Base-by-base conservation (phyloP, 352 stramenopile species). In the Phytophthora meadii region DNA sequence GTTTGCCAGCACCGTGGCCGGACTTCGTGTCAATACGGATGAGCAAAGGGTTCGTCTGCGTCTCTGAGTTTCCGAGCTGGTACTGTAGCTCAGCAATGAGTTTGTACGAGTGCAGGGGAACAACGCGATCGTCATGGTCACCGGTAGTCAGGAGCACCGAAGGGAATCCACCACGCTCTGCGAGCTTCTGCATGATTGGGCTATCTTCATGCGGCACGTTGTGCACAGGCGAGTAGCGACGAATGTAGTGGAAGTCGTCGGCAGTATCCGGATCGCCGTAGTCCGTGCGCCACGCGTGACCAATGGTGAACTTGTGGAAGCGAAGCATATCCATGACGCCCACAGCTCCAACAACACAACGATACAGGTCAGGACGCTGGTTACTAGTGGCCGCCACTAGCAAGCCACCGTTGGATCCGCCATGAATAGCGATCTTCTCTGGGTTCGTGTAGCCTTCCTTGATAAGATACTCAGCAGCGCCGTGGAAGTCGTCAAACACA, bases 261-360 rank as follows among this genome's bases (percentile, higher is more conserved):
- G 77, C 72, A 53, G 88, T 81, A 22, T 94, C 87, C 36, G 88
- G 81, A 65, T 95, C 85, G 25, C 90, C 89, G 57, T 94, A 97
- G 66, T 97, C 90, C 51, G 87, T 84, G 53, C 85, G 84, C 90
- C 90, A 97, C 11, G 88, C 88, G 54, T 95, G 84, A n/a, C 94
- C 94, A 45, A 96, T 95, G n/a, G 97, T 92, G 44, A 98, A 94
- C 62, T 93, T 97, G 76, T 97, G 83, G 76, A 98, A 99, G 32
- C 93, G 84, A 55, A 98, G 93, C 97, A 99, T 99, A 78, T 99
- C 95, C 60, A 98, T 85, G 27, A 99, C 84, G 32, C 95, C 94
- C 37, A 98, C 97, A 49, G 91, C 89, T 51, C 92, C 96, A 34
- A 98, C 90, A 24, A 92, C 94, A 24, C 90, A 96, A 41, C 90